Percentiles rank a stretch among this genome's conserved stretches.
phyloP scores from a whole-genome alignment of 148 eudicot genomes.

The Mesembryanthemum crystallinum region DNA sequence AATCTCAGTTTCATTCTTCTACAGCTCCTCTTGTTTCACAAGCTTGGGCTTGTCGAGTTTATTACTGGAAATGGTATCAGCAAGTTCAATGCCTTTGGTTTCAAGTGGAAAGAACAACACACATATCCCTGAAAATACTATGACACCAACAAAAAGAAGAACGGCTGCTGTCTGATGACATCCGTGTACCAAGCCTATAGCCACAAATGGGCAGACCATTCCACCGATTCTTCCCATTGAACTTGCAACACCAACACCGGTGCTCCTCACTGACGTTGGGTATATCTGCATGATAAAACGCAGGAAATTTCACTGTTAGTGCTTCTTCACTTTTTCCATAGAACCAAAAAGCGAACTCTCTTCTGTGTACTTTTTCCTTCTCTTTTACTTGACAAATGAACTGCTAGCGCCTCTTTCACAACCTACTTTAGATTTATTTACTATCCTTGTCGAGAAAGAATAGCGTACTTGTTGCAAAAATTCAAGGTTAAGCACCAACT shows the following conservation, averaged over 20 bases:
- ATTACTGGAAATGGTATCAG: conserved; percentile 30
- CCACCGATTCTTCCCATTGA: conserved; percentile 79
- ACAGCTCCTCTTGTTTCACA: background rate
- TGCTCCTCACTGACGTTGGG: conserved; percentile 64
- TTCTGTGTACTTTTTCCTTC: no score
- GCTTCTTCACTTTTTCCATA: background rate
- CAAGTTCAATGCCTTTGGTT: conserved; percentile 63
- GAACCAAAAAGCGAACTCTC: no score
- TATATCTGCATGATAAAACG: conserved; percentile 39
- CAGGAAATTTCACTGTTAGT: background rate
- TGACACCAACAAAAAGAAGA: conserved; percentile 51
- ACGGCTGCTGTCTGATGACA: conserved; percentile 63
- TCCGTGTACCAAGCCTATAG: conserved; percentile 56
- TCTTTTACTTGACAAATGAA: no score
- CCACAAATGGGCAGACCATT: conserved; percentile 75
- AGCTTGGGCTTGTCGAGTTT: conserved; percentile 4
- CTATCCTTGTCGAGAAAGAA: no score
- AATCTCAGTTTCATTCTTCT: background rate
- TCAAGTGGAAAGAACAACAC: conserved; percentile 66
- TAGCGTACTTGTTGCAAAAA: no score
- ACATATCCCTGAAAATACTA: conserved; percentile 51
- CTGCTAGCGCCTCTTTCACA: no score
- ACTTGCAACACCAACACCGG: conserved; percentile 74
- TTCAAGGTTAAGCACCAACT: no score
- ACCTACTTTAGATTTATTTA: no score